Base-by-base conservation (phyloP, 768 basidiomycete genomes). In the Pulveroboletus sp. region DNA sequence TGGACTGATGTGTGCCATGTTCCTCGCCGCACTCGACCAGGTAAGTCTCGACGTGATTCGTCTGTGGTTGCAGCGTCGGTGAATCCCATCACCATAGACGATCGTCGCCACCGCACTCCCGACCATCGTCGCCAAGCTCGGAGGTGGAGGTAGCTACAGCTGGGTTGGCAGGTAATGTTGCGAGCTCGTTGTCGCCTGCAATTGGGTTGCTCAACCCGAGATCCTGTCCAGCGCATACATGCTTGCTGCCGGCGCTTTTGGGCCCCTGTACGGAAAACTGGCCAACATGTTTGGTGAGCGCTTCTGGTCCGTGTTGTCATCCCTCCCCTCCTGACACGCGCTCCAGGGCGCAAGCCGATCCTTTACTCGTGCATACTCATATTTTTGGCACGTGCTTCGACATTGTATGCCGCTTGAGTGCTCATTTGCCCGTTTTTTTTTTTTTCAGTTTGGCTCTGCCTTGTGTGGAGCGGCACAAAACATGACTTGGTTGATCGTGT, bases 401-500 rank as follows among this genome's bases (percentile, higher is more conserved):
- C 15, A 31, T 5, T 5, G 7, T 13, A 3, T 31, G 30, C 6
- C 3, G 0, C 33, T 28, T 28, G 27, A 5, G 27, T 28, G 6
- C 27, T 28, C 27, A 28, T 47, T 44, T 27, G 8, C 37, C 55
- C 17, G 51, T 35, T 35, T 21, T 21, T 21, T 21, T n/a, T 21
- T 21, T 21, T 21, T 15, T 31, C 57, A 86, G 85, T 64, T 88
- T 53, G 87, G 86, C 27, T 89, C 86, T 6, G 87, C 86, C 4
- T 68, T 92, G 38, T 90, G 87, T 59, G 89, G 89, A 10, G 83
- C 86, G 1, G 87, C 89, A 0, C 84, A 92, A 60, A 81, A 50
- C 48, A 84, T 91, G 79, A 76, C 71, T 4, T 88, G 86, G 89
- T 69, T 93, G 8, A 81, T 89, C 33, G 73, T 86, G 0, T 80